Base-by-base conservation (phyloP, 2,329 filamentous ascomycete species). In the Teratosphaeria epicoccoides region DNA sequence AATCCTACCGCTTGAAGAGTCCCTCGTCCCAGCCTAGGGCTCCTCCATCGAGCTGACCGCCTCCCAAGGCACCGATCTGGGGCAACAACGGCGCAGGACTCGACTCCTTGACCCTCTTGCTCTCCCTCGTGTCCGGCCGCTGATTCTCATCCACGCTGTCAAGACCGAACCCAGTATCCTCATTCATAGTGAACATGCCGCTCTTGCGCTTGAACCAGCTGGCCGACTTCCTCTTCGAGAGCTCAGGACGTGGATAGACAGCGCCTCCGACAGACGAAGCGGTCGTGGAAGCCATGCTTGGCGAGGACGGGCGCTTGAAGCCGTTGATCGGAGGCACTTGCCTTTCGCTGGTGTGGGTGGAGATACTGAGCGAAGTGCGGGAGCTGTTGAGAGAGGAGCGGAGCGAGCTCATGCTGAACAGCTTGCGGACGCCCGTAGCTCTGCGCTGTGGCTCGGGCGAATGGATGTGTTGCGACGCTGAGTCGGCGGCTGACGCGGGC, bases 141-240 rank as follows among this genome's bases (percentile, higher is more conserved):
- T 46, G 46, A 23, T 62, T 57, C 52, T 65, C 63, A 20, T 53
- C 55, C 25, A 63, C 59, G 11, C 58, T 53, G 43, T 59, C 61
- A 26, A 66, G 53, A n/a, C 51, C 47, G 5, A 14, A 24, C 6
- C 44, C 44, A n/a, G 49, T 55, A 23, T 60, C 59, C 20, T 55
- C 57, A 52, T 57, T 59, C 47, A 58, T 55, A 52, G 51, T 52
- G 56, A 66, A 66, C 52, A 68, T 57, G 33, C 60, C 57, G 52
- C 64, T 67, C 56, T 63, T 65, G 44, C 66, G 62, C 55, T 58
- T 62, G 61, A 69, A 69, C 66, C 66, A 68, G 50, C 57, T 63
- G 23, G 52, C 56, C 20, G 61, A 63, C 43, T 64, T 62, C 52
- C 59, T 60, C 52, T 61, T 60, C 33, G 61, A 56, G 28, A 66